Conservation (phyloP, 495 filamentous ascomycete species). For the Monascus purpureus region DNA sequence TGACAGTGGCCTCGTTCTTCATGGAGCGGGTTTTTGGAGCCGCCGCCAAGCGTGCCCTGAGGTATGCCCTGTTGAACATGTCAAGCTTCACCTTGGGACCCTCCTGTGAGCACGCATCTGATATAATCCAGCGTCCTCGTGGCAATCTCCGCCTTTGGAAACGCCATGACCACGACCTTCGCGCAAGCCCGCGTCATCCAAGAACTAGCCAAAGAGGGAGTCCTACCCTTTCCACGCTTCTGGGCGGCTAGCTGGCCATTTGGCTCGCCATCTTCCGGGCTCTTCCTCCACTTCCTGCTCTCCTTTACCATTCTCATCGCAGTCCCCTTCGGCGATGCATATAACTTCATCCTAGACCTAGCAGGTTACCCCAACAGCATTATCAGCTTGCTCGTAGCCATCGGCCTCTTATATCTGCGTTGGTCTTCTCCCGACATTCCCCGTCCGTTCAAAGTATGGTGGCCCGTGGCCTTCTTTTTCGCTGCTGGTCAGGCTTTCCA, state of each 20-base stretch:
- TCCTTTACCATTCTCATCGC: conserved; percentile 47
- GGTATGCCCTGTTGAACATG: conserved; percentile 21
- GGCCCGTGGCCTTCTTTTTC: conserved; percentile 20
- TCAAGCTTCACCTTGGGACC: no score
- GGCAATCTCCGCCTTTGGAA: conserved; percentile 50
- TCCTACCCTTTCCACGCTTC: conserved; percentile 48
- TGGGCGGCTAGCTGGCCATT: conserved; percentile 50
- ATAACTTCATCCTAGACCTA: conserved; percentile 55
- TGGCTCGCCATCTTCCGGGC: conserved; percentile 44
- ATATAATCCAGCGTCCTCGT: conserved; percentile 28
- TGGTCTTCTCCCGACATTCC: conserved; percentile 39
- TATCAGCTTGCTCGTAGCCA: conserved; percentile 38
- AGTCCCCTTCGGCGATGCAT: conserved; percentile 46
- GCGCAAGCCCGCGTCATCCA: conserved; percentile 49
- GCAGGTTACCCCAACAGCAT: conserved; percentile 52
- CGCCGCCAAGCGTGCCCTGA: conserved; percentile 11
- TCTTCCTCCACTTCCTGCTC: conserved; percentile 50
- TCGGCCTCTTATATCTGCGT: conserved; percentile 48
- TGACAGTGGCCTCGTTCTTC: conserved; percentile 50
- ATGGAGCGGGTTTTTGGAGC: conserved; percentile 49
- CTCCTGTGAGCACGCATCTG: no score
- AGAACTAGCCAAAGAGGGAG: conserved; percentile 48
- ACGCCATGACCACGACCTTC: conserved; percentile 60
- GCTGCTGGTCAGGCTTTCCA: conserved; percentile 21
- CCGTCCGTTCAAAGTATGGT: conserved; percentile 50